Conservation (phyloP, 2,329 filamentous ascomycete species). For the Fusarium mexicanum region DNA sequence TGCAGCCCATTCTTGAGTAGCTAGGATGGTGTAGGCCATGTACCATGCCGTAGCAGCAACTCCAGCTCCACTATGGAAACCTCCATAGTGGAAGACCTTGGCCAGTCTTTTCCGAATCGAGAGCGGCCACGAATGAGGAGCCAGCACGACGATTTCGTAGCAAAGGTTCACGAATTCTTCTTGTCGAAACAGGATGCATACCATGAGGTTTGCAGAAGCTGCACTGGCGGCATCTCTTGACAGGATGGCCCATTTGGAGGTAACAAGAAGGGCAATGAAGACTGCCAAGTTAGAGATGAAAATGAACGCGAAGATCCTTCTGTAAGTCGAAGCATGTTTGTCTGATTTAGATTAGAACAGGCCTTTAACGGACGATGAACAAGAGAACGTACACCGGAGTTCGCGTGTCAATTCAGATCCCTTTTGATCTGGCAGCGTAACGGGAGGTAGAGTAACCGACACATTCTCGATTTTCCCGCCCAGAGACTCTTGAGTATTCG, state of each 20-base stretch:
- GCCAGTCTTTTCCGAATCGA: not conserved
- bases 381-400: not conserved
- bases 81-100: constrained; percentile 15
- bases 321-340: constrained; percentile 1
- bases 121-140: constrained; percentile 11
- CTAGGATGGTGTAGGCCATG: constrained; percentile 1
- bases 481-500: accelerated
- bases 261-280: not conserved
- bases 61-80: constrained; percentile 17
- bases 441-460: not conserved
- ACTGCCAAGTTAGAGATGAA: not conserved
- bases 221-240: constrained; percentile 14
- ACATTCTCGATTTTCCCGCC: not conserved
- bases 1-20: not conserved
- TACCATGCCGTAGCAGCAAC: constrained; percentile 13
- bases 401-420: not conserved
- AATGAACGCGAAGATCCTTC: not conserved
- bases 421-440: not conserved
- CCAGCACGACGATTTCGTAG: constrained; percentile 11
- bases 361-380: accelerated
- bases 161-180: constrained; percentile 16
- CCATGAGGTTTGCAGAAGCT: constrained; percentile 19
- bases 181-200: constrained; percentile 14
- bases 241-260: not conserved
- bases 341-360: not conserved